Base-by-base conservation (phyloP, 371 early-diverging fungal species). In the Mucor lusitanicus region DNA sequence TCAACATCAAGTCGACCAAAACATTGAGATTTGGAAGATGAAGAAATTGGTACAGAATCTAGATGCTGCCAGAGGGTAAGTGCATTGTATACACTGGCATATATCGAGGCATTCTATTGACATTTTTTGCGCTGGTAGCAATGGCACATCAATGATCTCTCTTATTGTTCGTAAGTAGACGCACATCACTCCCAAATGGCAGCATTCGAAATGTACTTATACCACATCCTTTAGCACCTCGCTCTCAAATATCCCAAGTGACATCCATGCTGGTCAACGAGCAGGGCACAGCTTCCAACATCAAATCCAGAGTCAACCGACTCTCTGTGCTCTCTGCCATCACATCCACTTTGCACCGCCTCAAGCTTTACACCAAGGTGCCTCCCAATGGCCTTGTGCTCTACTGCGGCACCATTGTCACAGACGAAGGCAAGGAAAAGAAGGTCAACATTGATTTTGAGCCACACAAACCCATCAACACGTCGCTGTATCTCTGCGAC, bases 271-370 rank as follows among this genome's bases (percentile, higher is more conserved):
- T 99, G 81, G 94, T 98, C 21, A 99, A 97, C 78, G 99, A 99
- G 89, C 97, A 98, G 77, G 99, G 99, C 64, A 99, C 99, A 27
- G 99, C 99, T n/a, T 97, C 99, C 75, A 99, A 99, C 87, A 99
- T 99, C 83, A 99, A 99, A 84, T 95, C 96, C 63, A 94, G 99
- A 67, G 99, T 99, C 57, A 99, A 99, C 86, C 88, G 99, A 57
- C 88, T 96, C 35, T 99, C 99, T 44, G 99, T 99, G 13, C 84
- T 99, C 60, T 86, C 93, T 25, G 99, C 99, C 59, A 99, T 99
- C 71, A 97, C 99, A 27, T 99, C 99, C 57, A 98, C 99, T 30
- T 99, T 98, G 82, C 95, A 97, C 65, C 93, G 97, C 74, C 90
- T 99, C 42, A 99, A 99, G 87, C 88, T 97, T 35, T 98, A 98